These are phyloP conservation scores for Hawksworthiomyces lignivorus DNA, from an alignment of 2,329 filamentous ascomycete genomes.

Conservation along the genomic window DNA sequence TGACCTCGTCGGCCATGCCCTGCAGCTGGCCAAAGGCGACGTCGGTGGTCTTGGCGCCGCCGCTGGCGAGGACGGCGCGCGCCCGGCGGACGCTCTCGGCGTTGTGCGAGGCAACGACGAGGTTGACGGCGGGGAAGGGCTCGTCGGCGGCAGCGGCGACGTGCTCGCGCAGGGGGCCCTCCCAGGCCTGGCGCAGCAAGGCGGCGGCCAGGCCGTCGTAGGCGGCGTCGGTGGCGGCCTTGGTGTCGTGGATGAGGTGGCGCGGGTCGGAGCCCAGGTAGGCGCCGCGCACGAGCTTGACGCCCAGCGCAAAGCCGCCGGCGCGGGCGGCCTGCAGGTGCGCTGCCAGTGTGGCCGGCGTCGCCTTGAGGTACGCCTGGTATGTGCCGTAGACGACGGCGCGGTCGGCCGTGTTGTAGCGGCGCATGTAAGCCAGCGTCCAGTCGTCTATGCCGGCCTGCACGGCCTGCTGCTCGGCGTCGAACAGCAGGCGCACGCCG, in stretches of 20 bases:
- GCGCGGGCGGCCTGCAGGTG: slow-evolving; percentile 53
- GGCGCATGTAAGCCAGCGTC: slow-evolving; percentile 68
- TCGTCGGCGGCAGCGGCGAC: slow-evolving; percentile 16
- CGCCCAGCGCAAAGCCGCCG: slow-evolving; percentile 58
- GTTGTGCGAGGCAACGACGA: slow-evolving; percentile 82
- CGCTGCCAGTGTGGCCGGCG: slow-evolving; percentile 45
- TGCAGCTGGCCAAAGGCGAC: slow-evolving; percentile 71
- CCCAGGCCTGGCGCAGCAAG: slow-evolving; percentile 59
- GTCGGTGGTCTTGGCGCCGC: slow-evolving; percentile 31
- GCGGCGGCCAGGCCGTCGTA: slow-evolving; percentile 67
- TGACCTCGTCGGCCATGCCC: slow-evolving; percentile 94
- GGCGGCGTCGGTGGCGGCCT: slow-evolving; percentile 59
- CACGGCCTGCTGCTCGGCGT: slow-evolving; percentile 75
- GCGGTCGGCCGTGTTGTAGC: slow-evolving; percentile 59
- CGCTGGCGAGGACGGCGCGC: slow-evolving; percentile 41
- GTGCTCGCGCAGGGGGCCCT: slow-evolving; percentile 36
- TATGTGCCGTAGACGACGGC: slow-evolving; percentile 76
- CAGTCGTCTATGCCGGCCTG: slow-evolving; percentile 76
- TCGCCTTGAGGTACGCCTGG: slow-evolving; percentile 66
- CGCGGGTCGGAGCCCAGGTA: slow-evolving; percentile 65
- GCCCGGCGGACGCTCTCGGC: slow-evolving; percentile 57
- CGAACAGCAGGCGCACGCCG: slow-evolving; percentile 69
- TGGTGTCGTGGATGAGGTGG: slow-evolving; percentile 63
- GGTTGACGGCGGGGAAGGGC: slow-evolving; percentile 47
- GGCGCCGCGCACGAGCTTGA: slow-evolving; percentile 70